Base-by-base conservation (phyloP, 2,329 filamentous ascomycete species). In the Thermochaetoides dissita region DNA sequence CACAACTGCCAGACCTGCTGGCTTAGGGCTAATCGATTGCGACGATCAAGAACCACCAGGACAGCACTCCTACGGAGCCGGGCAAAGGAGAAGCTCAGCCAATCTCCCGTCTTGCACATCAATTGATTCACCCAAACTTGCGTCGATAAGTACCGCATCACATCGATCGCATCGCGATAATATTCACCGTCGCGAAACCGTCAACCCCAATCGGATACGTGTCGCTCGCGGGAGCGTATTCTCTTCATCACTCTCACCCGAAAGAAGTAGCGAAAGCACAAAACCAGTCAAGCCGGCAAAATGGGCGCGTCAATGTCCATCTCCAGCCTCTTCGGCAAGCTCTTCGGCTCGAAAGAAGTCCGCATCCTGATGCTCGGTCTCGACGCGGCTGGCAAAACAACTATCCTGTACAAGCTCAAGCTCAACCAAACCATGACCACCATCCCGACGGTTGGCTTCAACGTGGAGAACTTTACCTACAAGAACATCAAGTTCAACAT, bases 401-500 rank as follows among this genome's bases (percentile, higher is more conserved):
- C 91, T 43, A 96, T 96, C 59, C 80, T 98, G 49, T 98, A 96
- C 76, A 96, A 95, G 74, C 76, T 98, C 60, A 96, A 96, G 76
- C 79, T 96, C 47, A 88, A 89, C 65, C 87, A 96, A 72, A 88
- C 94, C 61, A 88, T 96, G 57, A 96, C 91, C 48, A 96, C 91
- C 40, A 96, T 96, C 60, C 91, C 91, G 37, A 98, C 91, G 31
- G 91, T 98, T 56, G 91, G 89, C 55, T 96, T 96, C 76, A 96
- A 96, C 74, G 91, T 96, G 64, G 89, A 96, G 73, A 94, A 87
- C 5, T 88, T 96, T 57, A 93, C 88, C 53, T 95, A 94, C 73
- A 95, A 95, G 76, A 96, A 96, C 64, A 88, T 95, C 66, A 93
- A 95, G 67, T 96, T 96, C 72, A 96, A 93, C 58, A 89, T 96